Conservation (phyloP, 345 rosid species). For the Camelina sativa region DNA sequence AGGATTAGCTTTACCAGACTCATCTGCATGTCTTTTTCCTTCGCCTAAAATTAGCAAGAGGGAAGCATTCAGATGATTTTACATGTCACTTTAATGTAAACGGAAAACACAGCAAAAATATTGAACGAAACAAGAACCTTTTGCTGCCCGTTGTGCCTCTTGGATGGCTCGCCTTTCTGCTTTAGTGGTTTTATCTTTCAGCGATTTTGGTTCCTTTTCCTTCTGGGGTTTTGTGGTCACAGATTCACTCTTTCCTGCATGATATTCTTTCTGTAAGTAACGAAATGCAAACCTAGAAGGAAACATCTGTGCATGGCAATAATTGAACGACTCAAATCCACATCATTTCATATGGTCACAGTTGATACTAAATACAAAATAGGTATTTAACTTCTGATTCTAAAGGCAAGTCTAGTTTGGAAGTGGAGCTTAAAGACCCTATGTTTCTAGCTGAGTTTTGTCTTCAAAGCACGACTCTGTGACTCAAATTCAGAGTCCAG, state of each 20-base stretch:
- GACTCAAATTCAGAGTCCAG: neutral
- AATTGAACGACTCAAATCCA: slow-evolving; percentile 17
- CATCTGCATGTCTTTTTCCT: slow-evolving; percentile 52
- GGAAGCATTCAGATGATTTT: slow-evolving; percentile 15
- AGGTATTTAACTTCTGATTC: neutral
- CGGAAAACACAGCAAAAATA: neutral
- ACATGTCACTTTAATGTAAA: neutral
- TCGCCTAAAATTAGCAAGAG: slow-evolving; percentile 44
- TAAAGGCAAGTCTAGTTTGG: neutral
- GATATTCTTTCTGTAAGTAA: slow-evolving; percentile 27
- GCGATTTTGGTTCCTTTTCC: slow-evolving; percentile 48
- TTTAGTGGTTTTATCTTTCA: slow-evolving; percentile 67
- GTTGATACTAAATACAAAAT: neutral
- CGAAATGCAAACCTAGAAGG: slow-evolving; percentile 15
- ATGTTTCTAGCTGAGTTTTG: neutral
- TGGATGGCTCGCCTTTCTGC: slow-evolving; percentile 77
- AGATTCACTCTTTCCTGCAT: slow-evolving; percentile 53
- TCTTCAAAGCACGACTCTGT: neutral
- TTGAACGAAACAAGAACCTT: slow-evolving; percentile 38
- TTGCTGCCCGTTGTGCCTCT: slow-evolving; percentile 70
- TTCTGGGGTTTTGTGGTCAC: slow-evolving; percentile 41
- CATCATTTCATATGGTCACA: neutral
- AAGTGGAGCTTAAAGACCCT: slow-evolving; percentile 2
- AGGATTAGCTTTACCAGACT: slow-evolving; percentile 45
- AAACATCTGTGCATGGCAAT: slow-evolving; percentile 4